Evolutionary conservation across 495 filamentous ascomycete species (phyloP).

Genomic region (Penicillium dipodomyicola): DNA sequence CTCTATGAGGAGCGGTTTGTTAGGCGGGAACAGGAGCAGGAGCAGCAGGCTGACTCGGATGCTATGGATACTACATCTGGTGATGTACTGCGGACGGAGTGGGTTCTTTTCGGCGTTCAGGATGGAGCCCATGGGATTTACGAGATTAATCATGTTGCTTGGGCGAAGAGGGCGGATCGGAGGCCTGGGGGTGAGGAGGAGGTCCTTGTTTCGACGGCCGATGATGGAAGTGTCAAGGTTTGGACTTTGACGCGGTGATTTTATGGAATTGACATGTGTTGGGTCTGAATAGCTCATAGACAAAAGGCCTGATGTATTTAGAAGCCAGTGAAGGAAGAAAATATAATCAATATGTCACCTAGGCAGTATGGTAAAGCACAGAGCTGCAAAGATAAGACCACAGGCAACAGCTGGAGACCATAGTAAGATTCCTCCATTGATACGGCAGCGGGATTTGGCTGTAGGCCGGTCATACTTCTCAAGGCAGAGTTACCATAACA

Average conservation of each 20-base stretch:
- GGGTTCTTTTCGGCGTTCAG: conserved; percentile 64
- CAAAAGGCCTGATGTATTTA: background rate
- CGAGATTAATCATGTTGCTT: conserved; percentile 87
- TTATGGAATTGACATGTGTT: background rate
- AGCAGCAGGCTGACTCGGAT: conserved; percentile 23
- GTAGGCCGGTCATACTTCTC: no score
- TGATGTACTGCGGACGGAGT: conserved; percentile 46
- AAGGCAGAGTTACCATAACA: no score
- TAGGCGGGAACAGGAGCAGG: conserved; percentile 17
- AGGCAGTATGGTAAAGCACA: background rate
- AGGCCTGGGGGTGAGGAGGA: conserved; percentile 53
- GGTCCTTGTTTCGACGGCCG: conserved; percentile 74
- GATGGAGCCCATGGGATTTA: conserved; percentile 81
- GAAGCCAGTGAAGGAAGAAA: background rate
- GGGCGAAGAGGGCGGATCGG: conserved; percentile 55
- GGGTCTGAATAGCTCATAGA: background rate
- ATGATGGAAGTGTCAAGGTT: conserved; percentile 73
- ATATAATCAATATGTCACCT: background rate
- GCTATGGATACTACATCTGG: conserved; percentile 37
- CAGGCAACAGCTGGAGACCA: no score
- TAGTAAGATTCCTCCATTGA: no score
- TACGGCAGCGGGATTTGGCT: no score
- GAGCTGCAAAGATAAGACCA: no score
- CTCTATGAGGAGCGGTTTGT: conserved; percentile 68
- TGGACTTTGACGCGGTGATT: conserved; percentile 54